Evolutionary conservation across 257 asterid species (phyloP), one percentile per base, ranked within the genome.

Genomic region (Avicennia marina): DNA sequence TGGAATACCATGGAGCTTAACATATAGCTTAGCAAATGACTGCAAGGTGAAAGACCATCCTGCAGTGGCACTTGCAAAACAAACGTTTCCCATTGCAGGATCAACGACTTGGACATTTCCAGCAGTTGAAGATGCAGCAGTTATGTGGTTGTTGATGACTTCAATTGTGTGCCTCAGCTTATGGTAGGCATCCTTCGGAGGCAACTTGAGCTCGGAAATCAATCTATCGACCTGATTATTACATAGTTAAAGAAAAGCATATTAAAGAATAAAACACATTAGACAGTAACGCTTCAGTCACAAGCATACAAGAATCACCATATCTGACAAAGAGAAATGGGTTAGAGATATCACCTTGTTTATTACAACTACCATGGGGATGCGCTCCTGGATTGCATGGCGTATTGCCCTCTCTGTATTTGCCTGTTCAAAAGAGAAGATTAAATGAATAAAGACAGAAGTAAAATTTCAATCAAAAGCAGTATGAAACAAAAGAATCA

Each of bases 11-110:
- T 89, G 97, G 63, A 93, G 90, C 74, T 89, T 93, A 19, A 84
- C 95, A 59, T 88, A 93, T 32, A 93, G 82, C 80, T 89, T 93
- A 33, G 97, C 96, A 75, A 93, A 93, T 6, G 98, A 93, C 68
- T 76, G 90, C 75, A 93, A 72, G 43, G 98, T 88, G 76, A 93
- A 88, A 1, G 91, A 85, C 97, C 98, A 93, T 65, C 98, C 97
- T n/a, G 95, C 98, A 68, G 73, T 93, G n/a, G 89, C 90, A 78
- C 95, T 84, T 69, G 97, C 98, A 53, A 93, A 93, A 72, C 97
- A 93, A 55, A 93, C 95, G 59, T 93, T 93, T 44, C 97, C 98
- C 48, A 77, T 43, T 9, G 64, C 84, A 29, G 98, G 98, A 68
- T 89, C 98, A 57, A 93, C 59, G 38, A 82, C 77, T 74, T 86